Conservation (phyloP, 2,329 filamentous ascomycete species). For the Alternaria alternata region DNA sequence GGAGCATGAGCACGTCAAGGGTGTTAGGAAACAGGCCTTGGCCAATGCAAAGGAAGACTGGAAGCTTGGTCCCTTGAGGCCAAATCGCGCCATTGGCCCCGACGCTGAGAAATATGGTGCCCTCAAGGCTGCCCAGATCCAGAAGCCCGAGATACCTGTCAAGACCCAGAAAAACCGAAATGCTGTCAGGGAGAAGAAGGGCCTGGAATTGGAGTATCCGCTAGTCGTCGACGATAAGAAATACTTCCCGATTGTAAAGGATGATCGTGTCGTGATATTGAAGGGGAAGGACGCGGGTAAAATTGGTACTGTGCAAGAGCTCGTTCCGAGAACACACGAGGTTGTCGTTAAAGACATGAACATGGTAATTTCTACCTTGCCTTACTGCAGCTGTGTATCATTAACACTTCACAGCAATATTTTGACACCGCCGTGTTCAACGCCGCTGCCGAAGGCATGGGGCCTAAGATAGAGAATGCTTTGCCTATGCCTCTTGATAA, state of each 20-base stretch:
- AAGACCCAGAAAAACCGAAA: conserved; percentile 37
- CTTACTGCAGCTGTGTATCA: background rate
- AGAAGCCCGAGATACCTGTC: conserved; percentile 52
- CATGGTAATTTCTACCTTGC: conserved; percentile 37
- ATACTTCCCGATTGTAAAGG: conserved; percentile 53
- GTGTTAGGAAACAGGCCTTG: conserved; percentile 58
- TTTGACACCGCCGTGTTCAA: conserved; percentile 51
- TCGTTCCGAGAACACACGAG: conserved; percentile 54
- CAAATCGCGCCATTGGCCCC: conserved; percentile 74
- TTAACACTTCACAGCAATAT: conserved; percentile 49
- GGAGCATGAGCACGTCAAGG: conserved; percentile 33
- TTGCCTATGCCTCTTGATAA: conserved; percentile 71
- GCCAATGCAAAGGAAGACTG: conserved; percentile 75
- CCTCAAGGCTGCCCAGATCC: conserved; percentile 47
- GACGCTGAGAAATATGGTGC: conserved; percentile 67
- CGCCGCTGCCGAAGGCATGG: conserved; percentile 39
- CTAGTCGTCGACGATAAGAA: conserved; percentile 41
- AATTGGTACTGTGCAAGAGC: conserved; percentile 74
- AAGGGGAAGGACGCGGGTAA: conserved; percentile 82
- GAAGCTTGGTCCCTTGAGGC: conserved; percentile 78
- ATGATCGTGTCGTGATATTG: conserved; percentile 84
- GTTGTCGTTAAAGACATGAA: conserved; percentile 53
- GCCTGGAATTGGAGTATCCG: conserved; percentile 34
- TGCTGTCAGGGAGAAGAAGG: conserved; percentile 28
- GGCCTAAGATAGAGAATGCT: conserved; percentile 58